Evolutionary conservation across 768 basidiomycete species (phyloP), one percentile per base, ranked within the genome.

Genomic region (Tylopilus felleus): DNA sequence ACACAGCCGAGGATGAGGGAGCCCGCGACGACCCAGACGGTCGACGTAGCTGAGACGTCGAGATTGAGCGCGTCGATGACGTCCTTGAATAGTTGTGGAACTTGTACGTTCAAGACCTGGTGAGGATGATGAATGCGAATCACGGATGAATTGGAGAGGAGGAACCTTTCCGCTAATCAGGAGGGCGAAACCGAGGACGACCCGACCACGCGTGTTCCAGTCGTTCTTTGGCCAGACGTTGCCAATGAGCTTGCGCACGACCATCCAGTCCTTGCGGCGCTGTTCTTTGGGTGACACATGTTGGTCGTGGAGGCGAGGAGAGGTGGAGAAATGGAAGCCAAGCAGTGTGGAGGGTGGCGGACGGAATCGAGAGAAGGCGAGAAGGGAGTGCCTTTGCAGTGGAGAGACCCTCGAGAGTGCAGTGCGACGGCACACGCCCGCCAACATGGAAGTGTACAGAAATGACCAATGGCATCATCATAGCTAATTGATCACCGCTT

Each of bases 201-300:
- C 95, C 4, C 93, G 82, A 45, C 80, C 74, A 47, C 93, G 84
- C 13, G 93, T 92, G 45, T 77, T 83, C 83, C 86, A 88, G 64
- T 95, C 90, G 60, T 85, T 73, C 64, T 82, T 81, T 1, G 97
- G 96, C 97, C 97, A 99, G 17, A 99, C 88, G 61, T 98, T 93
- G 9, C 79, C 79, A 58, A 90, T 80, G n/a, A 99, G 77, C 49
- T 77, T 79, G 67, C 84, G 87, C 55, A 96, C 79, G 55, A 98
- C 95, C 33, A 72, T 71, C 93, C 93, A 97, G 70, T 99, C 97
- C 47, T 80, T 86, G 61, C 74, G 74, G 43, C 91, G 77, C 68
- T 95, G 84, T 49, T 82, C 77, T 21, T 61, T 66, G n/a, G 60
- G 63, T 27, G 38, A 63, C 46, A 42, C 56, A 55, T 59, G 57